Percentiles rank a stretch among this genome's conserved stretches.
Evolutionary conservation across 768 basidiomycete species (phyloP).

Genomic region (Pholiota molesta): DNA sequence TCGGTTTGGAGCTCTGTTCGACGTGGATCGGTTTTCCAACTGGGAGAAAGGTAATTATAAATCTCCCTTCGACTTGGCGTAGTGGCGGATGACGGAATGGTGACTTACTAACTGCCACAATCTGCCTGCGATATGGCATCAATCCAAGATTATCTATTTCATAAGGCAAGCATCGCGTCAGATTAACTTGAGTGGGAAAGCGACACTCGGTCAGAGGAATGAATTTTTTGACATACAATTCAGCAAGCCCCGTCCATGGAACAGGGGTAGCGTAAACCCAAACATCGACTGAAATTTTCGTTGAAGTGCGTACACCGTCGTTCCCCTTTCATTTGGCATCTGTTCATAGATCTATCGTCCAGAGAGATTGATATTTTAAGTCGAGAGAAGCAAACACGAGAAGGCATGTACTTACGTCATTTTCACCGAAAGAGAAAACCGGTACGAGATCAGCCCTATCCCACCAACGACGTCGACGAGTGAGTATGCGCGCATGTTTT

Average conservation of each 20-base stretch:
- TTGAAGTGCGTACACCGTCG: slow-evolving; percentile 83
- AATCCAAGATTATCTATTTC: slow-evolving; percentile 86
- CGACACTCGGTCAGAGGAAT: not conserved
- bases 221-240: slow-evolving; percentile 66
- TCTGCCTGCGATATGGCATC: slow-evolving; percentile 93
- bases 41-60: slow-evolving; percentile 28
- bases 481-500: not conserved
- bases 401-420: slow-evolving; percentile 67
- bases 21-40: slow-evolving; percentile 91
- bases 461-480: not conserved
- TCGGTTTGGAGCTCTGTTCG: slow-evolving; percentile 75
- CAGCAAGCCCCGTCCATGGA: slow-evolving; percentile 92
- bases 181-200: not conserved
- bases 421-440: slow-evolving; percentile 98
- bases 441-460: slow-evolving; percentile 92
- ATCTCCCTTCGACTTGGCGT: too few species aligned
- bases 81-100: not conserved
- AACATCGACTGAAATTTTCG: slow-evolving; percentile 91
- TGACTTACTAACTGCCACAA: slow-evolving; percentile 93
- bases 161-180: not conserved
- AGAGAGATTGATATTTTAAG: not conserved
- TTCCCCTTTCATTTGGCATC: slow-evolving; percentile 94
- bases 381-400: not conserved
- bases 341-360: slow-evolving; percentile 85
- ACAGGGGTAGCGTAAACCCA: slow-evolving; percentile 96